These are phyloP conservation scores for Hordeum pubiflorum DNA, from an alignment of 202 grass and related monocot species.

Conservation along the genomic window DNA sequence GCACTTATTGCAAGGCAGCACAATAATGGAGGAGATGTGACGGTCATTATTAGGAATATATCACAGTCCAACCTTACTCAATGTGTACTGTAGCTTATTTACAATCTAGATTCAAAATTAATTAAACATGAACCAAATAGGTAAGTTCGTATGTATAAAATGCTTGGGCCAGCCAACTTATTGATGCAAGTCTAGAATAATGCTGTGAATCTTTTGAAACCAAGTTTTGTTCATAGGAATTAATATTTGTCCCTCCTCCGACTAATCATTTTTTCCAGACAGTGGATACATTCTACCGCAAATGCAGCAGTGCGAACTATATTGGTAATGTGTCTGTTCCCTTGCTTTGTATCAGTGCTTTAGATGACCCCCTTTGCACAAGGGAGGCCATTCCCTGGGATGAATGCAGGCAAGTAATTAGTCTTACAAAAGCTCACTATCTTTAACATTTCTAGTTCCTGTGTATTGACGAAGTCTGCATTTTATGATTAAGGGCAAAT, in stretches of 20 bases:
- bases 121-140: conserved; percentile 5
- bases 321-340: conserved; percentile 61
- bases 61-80: not conserved
- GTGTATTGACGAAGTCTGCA: conserved; percentile 6
- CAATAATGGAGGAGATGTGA: not conserved
- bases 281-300: conserved; percentile 93
- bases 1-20: not conserved
- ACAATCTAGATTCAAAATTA: not conserved
- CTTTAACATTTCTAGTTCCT: conserved; percentile 4
- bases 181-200: not conserved
- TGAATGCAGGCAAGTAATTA: conserved; percentile 66
- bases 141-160: not conserved
- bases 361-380: conserved; percentile 94
- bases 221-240: not conserved
- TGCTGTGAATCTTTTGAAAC: not conserved
- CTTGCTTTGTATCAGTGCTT: conserved; percentile 81
- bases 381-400: conserved; percentile 95
- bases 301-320: conserved; percentile 73
- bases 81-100: not conserved
- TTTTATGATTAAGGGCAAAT: conserved; percentile 60
- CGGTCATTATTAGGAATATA: not conserved
- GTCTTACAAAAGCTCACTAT: not conserved
- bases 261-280: conserved; percentile 50
- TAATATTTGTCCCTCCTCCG: not conserved
- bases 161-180: not conserved